These are phyloP conservation scores for Colletotrichum sp. DNA, from an alignment of 2,329 filamentous ascomycete genomes.

Conservation along the genomic window DNA sequence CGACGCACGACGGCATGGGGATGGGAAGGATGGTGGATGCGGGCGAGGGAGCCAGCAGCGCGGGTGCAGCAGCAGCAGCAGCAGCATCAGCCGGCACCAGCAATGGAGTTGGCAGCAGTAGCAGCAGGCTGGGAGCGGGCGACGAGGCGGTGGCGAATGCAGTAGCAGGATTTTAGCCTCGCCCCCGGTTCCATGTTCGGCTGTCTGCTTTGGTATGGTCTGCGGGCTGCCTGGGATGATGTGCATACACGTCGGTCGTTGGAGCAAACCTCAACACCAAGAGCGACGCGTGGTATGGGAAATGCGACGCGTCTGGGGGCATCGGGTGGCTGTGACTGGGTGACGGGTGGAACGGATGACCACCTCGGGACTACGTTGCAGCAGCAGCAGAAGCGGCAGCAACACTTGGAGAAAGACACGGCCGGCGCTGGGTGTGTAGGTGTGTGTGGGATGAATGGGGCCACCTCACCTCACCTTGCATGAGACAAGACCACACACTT, in stretches of 20 bases:
- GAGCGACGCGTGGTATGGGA: constrained; percentile 20
- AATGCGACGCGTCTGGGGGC: constrained; percentile 17
- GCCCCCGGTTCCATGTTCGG: not conserved
- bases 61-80: not conserved
- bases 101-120: not conserved
- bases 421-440: not conserved
- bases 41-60: constrained; percentile 14
- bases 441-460: not conserved
- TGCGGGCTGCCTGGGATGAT: not conserved
- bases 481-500: not conserved
- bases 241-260: not conserved
- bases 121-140: not conserved
- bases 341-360: constrained; percentile 2
- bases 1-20: constrained; percentile 1
- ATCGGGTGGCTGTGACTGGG: constrained; percentile 3
- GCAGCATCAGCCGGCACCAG: not conserved
- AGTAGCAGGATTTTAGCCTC: not conserved
- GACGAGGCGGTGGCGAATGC: constrained; percentile 14
- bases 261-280: constrained; percentile 17
- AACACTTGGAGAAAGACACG: not conserved
- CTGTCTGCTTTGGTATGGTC: not conserved
- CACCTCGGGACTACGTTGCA: not conserved
- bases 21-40: constrained; percentile 6
- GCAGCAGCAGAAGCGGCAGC: not conserved
- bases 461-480: constrained; percentile 21